Evolutionary conservation across 2,329 filamentous ascomycete genomes (phyloP).

Genomic region (Xylariaceae sp.): DNA sequence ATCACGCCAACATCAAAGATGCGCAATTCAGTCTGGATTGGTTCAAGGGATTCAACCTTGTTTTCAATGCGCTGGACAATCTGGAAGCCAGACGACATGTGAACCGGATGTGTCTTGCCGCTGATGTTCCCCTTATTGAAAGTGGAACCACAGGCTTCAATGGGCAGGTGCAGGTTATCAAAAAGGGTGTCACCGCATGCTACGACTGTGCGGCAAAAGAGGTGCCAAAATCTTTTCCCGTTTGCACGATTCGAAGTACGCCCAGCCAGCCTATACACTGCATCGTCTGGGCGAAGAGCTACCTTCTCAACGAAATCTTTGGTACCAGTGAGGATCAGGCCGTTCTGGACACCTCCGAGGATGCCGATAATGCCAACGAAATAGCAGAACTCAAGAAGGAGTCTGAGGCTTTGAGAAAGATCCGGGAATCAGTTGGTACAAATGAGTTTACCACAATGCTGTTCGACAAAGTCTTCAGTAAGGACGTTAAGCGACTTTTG

Average conservation of each 20-base stretch:
- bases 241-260: conserved; percentile 95
- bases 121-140: conserved; percentile 85
- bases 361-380: conserved; percentile 78
- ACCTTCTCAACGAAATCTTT: conserved; percentile 90
- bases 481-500: conserved; percentile 75
- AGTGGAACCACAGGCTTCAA: conserved; percentile 98
- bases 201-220: conserved; percentile 93
- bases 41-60: conserved; percentile 76
- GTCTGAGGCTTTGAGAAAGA: conserved; percentile 74
- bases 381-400: conserved; percentile 84
- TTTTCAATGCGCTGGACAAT: conserved; percentile 97
- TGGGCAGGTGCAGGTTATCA: conserved; percentile 94
- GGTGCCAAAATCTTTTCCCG: conserved; percentile 85
- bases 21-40: conserved; percentile 77
- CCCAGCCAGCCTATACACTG: conserved; percentile 96
- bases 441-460: conserved; percentile 70
- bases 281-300: conserved; percentile 98
- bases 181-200: conserved; percentile 85
- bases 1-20: conserved; percentile 96
- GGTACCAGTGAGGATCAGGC: conserved; percentile 84
- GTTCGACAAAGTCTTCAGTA: conserved; percentile 87
- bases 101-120: conserved; percentile 94
- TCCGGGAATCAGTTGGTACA: conserved; percentile 75
- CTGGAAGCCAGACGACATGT: conserved; percentile 90
- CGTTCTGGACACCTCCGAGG: conserved; percentile 71